A percentile compares a stretch with the other conserved stretches of the same genome.
Conservation (phyloP, 169 alveolate species). For the Babesia sp. region DNA sequence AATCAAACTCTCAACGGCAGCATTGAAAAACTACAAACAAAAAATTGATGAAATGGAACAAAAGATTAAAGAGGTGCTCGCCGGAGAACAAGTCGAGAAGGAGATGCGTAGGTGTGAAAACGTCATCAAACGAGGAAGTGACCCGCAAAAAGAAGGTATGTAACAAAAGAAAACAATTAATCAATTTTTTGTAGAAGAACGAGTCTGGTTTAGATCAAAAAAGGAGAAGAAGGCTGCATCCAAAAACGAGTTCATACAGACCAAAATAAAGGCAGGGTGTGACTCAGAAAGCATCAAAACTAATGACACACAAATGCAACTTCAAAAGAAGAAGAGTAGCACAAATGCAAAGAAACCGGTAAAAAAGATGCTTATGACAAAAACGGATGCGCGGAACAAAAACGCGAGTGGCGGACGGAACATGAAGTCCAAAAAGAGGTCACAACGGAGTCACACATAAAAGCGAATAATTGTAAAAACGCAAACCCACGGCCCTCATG, state of each 20-base stretch:
- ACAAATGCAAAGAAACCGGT: background rate
- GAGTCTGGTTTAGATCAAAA: constrained; percentile 42
- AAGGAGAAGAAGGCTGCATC: constrained; percentile 38
- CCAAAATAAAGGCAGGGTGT: background rate
- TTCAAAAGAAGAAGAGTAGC: background rate
- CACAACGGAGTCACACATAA: background rate
- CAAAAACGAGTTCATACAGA: constrained; percentile 10
- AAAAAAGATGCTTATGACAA: constrained; percentile 20
- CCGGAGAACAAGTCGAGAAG: constrained; percentile 72
- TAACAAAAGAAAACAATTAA: background rate
- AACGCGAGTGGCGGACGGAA: constrained; percentile 11
- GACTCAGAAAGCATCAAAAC: background rate
- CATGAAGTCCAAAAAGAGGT: background rate
- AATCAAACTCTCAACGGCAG: constrained; percentile 66
- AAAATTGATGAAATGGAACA: constrained; percentile 77
- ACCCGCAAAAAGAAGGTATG: constrained; percentile 24
- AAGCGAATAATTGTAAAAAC: background rate
- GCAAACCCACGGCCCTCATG: background rate
- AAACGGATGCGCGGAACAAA: constrained; percentile 28
- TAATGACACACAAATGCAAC: background rate
- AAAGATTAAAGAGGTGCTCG: constrained; percentile 71
- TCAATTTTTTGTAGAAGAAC: background rate
- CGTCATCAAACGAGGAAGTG: constrained; percentile 32
- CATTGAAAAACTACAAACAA: constrained; percentile 73
- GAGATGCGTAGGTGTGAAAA: constrained; percentile 76